Percentiles rank a stretch among this genome's conserved stretches.
phyloP scores from a whole-genome alignment of 345 rosid species.

The Eutrema yunnanense region DNA sequence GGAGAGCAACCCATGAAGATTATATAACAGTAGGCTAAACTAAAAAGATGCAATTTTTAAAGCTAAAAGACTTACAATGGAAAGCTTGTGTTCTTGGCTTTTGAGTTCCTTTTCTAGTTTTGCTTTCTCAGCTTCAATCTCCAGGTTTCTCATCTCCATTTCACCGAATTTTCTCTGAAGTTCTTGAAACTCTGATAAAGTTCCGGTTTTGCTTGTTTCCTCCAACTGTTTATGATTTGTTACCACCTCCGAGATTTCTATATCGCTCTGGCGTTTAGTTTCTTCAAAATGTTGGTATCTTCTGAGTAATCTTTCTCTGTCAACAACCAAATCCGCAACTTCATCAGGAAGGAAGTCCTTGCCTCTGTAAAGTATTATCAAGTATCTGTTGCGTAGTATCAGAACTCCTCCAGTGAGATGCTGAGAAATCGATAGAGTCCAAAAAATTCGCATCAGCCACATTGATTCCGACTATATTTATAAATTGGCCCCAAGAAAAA shows the following conservation, averaged over 20 bases:
- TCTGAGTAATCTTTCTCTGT: slow-evolving; percentile 59
- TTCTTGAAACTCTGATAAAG: slow-evolving; percentile 60
- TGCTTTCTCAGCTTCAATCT: slow-evolving; percentile 52
- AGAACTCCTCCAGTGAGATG: slow-evolving; percentile 74
- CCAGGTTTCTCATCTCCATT: slow-evolving; percentile 27
- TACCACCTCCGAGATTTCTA: slow-evolving; percentile 33
- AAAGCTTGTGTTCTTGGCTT: slow-evolving; percentile 59
- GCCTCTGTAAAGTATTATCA: slow-evolving; percentile 73
- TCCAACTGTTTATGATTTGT: slow-evolving; percentile 29
- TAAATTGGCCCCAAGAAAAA: background rate
- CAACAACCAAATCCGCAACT: slow-evolving; percentile 44
- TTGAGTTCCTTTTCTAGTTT: slow-evolving; percentile 48
- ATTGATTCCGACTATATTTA: background rate
- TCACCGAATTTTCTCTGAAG: slow-evolving; percentile 40
- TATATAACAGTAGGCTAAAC: background rate
- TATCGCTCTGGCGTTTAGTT: slow-evolving; percentile 44
- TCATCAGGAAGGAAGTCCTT: slow-evolving; percentile 66
- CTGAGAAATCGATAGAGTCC: slow-evolving; percentile 34
- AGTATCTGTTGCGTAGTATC: slow-evolving; percentile 65
- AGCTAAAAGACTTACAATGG: slow-evolving; percentile 43
- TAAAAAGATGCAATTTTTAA: slow-evolving; percentile 7
- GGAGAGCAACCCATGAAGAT: background rate
- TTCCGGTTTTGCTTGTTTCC: slow-evolving; percentile 48
- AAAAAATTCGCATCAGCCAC: slow-evolving; percentile 3
- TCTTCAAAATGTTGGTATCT: slow-evolving; percentile 61